phyloP scores from a whole-genome alignment of 2,329 filamentous ascomycete species.

The Aspergillus aculeatinus region DNA sequence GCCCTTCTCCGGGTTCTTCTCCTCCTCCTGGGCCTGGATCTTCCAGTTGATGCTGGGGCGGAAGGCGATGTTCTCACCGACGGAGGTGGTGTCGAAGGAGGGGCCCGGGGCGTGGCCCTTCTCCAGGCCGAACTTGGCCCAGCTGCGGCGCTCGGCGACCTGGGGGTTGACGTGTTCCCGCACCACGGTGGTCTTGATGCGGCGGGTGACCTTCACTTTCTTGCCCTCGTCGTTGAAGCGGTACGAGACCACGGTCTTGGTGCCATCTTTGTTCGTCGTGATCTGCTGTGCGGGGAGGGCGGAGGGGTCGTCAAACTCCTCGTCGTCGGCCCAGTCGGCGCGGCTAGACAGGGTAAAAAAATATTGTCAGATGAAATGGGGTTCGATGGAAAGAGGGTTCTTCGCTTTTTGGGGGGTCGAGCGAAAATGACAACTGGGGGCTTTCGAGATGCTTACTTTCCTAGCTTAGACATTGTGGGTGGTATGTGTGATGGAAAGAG shows the following conservation, averaged over 20 bases:
- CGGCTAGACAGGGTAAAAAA: constrained; percentile 43
- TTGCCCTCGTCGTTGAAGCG: constrained; percentile 88
- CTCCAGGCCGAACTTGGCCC: constrained; percentile 89
- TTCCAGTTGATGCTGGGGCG: constrained; percentile 91
- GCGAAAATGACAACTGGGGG: background rate
- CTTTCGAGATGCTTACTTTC: constrained; percentile 39
- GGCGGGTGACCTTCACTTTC: constrained; percentile 95
- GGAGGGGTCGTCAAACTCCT: constrained; percentile 80
- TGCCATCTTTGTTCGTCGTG: constrained; percentile 96
- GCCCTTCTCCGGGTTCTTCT: constrained; percentile 57
- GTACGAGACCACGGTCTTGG: constrained; percentile 91
- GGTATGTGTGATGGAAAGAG: constrained; percentile 19
- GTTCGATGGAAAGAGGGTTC: no score
- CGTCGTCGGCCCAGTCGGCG: constrained; percentile 92
- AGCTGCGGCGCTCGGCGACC: constrained; percentile 89
- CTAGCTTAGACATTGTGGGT: constrained; percentile 48
- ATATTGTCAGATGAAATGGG: background rate
- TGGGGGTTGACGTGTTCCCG: constrained; percentile 94
- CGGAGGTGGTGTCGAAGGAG: constrained; percentile 82
- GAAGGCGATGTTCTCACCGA: constrained; percentile 99
- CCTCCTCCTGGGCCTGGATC: constrained; percentile 74
- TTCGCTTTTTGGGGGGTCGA: background rate
- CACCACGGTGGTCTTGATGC: constrained; percentile 87
- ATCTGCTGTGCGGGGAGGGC: constrained; percentile 82
- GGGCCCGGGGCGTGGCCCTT: constrained; percentile 82